Percentiles rank a stretch among this genome's conserved stretches.
These are phyloP conservation scores for Medicago arabica DNA, from an alignment of 306 rosid species.

Conservation along the genomic window DNA sequence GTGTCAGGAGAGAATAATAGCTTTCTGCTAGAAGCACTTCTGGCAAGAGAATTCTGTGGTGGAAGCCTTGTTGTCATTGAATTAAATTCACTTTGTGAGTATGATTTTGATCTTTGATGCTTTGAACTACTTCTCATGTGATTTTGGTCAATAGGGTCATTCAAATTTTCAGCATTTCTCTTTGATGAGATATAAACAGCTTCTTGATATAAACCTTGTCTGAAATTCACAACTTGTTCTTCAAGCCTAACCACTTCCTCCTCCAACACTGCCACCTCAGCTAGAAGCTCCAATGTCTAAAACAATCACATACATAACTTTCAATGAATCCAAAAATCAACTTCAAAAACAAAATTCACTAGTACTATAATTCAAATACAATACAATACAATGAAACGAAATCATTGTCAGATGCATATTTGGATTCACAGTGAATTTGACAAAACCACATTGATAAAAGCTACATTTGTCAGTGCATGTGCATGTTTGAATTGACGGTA, in stretches of 20 bases:
- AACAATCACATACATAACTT: constrained; percentile 42
- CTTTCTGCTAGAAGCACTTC: constrained; percentile 83
- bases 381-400: constrained; percentile 14
- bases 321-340: neutral
- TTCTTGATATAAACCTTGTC: constrained; percentile 95
- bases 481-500: neutral
- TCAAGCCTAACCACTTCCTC: constrained; percentile 91
- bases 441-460: neutral
- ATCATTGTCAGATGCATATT: neutral
- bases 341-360: neutral
- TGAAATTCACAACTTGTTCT: constrained; percentile 91
- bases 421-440: neutral
- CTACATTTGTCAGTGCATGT: neutral
- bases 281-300: constrained; percentile 91
- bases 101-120: constrained; percentile 85
- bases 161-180: constrained; percentile 66
- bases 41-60: constrained; percentile 74
- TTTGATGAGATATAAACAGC: constrained; percentile 78
- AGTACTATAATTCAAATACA: neutral
- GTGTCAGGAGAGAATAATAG: constrained; percentile 53
- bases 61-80: constrained; percentile 43
- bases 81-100: constrained; percentile 76
- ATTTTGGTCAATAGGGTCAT: constrained; percentile 60
- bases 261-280: constrained; percentile 96
- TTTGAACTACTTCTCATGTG: constrained; percentile 57